A percentile compares a stretch with the other conserved stretches of the same genome.
Conservation (phyloP, 139 green algal genomes). For the Tetratostichococcus sp. region DNA sequence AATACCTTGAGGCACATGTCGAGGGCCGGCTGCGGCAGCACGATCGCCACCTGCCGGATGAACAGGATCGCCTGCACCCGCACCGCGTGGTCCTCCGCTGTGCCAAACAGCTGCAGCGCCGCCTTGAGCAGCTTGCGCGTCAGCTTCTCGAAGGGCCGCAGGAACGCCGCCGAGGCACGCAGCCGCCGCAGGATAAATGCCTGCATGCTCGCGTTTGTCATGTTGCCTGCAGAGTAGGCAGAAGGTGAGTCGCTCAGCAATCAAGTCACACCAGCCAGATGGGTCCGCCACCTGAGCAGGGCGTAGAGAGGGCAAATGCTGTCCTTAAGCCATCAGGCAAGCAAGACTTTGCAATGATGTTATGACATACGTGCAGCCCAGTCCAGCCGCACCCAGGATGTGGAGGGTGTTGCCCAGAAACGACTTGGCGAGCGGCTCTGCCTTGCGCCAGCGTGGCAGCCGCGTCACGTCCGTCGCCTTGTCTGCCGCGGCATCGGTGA, state of each 20-base stretch:
- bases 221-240: slow-evolving; percentile 23
- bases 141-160: slow-evolving; percentile 68
- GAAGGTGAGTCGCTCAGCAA: background rate
- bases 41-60: slow-evolving; percentile 70
- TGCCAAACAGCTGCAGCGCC: slow-evolving; percentile 68
- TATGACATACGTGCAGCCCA: too few species aligned
- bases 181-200: slow-evolving; percentile 77
- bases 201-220: slow-evolving; percentile 66
- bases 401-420: slow-evolving; percentile 94
- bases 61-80: slow-evolving; percentile 78
- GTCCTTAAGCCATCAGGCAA: too few species aligned
- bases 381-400: slow-evolving; percentile 69
- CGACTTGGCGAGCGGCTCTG: slow-evolving; percentile 77
- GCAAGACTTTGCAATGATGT: too few species aligned
- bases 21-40: slow-evolving; percentile 54
- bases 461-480: background rate
- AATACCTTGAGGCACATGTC: slow-evolving; percentile 62
- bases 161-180: slow-evolving; percentile 53
- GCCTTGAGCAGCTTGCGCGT: slow-evolving; percentile 68
- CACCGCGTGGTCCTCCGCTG: slow-evolving; percentile 46
- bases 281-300: background rate
- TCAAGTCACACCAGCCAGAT: background rate
- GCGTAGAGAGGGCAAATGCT: too few species aligned
- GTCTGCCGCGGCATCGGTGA: slow-evolving; percentile 7
- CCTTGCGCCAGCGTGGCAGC: slow-evolving; percentile 56